Base-by-base conservation (phyloP, 805 yeast species). In the Nakazawaea populi region DNA sequence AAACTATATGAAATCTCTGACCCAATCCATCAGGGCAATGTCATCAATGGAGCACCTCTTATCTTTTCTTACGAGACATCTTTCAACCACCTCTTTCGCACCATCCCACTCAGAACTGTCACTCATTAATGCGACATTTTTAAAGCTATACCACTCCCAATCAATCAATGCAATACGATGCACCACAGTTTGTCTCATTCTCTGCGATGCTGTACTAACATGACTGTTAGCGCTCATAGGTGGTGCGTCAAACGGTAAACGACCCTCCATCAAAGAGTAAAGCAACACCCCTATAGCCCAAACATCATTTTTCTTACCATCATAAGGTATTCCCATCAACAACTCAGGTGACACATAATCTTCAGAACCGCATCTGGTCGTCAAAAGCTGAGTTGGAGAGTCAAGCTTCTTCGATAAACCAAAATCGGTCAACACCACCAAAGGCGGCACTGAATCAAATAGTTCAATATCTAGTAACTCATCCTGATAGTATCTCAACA, bases 221-320 rank as follows among this genome's bases (percentile, higher is more conserved):
- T 61, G 58, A 7, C 53, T 49, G 10, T 56, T 52, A 14, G 72
- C 69, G 41, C 72, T 69, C 44, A 72, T 70, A 2, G 90, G 91
- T 2, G 91, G 85, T 2, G 88, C 80, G 63, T 94, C 99, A 71
- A 94, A 94, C 4, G 99, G 99, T 45, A 94, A 71, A 51, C 97
- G 66, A 41, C 89, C 83, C 60, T 94, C 99, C 59, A 94, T 65
- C 30, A 92, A 69, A 1, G 95, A 81, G 61, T 90, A 94, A 1
- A 91, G 68, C n/a, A 91, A 71, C 3, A 94, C 98, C 2, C 99
- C 99, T 8, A 91, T 66, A 1, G 97, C 89, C 99, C 99, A 94
- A 18, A 91, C 74, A 65, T 94, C 99, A 46, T 94, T 85, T 56
- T 88, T 82, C 48, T 87, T 77, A 10, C 99, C 99, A 60, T 92